Conservation (phyloP, 257 asterid genomes). For the Anisodus tanguticus region DNA sequence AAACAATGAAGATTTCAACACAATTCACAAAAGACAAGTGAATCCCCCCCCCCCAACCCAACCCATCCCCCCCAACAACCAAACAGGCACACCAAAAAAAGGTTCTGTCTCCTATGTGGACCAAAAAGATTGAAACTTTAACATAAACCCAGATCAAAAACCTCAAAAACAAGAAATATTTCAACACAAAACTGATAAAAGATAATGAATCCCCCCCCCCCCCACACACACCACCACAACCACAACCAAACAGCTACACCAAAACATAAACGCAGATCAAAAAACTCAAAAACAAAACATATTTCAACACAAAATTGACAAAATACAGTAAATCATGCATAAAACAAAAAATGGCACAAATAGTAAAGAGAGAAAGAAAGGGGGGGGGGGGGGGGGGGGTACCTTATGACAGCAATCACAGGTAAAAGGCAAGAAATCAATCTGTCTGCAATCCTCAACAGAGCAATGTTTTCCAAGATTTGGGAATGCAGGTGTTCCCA, state of each 20-base stretch:
- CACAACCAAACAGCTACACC: no score
- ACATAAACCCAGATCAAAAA: not conserved
- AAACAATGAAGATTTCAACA: no score
- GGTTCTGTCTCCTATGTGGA: not conserved
- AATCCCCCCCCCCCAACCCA: no score
- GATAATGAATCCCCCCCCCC: not conserved
- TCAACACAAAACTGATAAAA: not conserved
- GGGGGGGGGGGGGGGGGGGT: not conserved
- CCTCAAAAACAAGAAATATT: not conserved
- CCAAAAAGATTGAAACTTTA: not conserved
- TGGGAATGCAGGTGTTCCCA: conserved; percentile 96
- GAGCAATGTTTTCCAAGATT: conserved; percentile 90
- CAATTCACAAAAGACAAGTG: no score
- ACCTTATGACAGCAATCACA: conserved; percentile 92
- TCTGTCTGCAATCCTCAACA: conserved; percentile 82
- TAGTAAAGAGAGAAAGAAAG: not conserved
- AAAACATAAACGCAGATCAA: not conserved
- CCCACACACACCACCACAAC: not conserved
- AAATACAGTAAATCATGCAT: not conserved
- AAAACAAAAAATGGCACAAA: not conserved
- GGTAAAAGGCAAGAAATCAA: conserved; percentile 93
- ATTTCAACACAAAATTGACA: conserved; percentile 1
- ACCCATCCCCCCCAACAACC: no score
- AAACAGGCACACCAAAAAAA: no score
- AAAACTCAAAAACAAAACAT: not conserved